Conservation (phyloP, 352 stramenopile species). For the Blastocystis hominis region DNA sequence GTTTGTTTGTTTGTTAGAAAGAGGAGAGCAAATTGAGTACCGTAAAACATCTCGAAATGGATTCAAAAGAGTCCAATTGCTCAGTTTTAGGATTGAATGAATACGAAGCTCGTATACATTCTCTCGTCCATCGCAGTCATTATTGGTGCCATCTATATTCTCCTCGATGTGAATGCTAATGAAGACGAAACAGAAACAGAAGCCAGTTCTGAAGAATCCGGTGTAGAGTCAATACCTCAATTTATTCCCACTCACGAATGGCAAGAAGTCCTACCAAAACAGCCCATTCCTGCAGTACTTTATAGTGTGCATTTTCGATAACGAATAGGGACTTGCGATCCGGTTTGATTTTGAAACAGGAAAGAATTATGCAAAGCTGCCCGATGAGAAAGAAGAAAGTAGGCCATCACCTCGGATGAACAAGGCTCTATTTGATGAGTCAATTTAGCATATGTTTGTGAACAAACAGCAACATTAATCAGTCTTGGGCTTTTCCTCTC, state of each 20-base stretch:
- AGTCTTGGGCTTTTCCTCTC: neutral
- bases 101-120: neutral
- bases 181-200: neutral
- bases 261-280: constrained; percentile 10
- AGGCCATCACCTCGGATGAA: neutral
- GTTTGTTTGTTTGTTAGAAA: neutral
- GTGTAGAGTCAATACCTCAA: neutral
- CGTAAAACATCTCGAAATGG: neutral
- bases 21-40: no score
- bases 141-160: neutral
- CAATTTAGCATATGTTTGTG: neutral
- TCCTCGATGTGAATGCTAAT: neutral
- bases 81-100: neutral
- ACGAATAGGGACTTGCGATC: constrained; percentile 13
- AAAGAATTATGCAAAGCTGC: constrained; percentile 46
- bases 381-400: neutral
- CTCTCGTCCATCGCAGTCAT: neutral
- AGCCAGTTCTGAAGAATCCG: neutral
- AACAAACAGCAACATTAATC: constrained; percentile 1
- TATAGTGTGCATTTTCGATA: neutral
- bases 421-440: neutral
- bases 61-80: no score
- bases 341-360: constrained; percentile 46
- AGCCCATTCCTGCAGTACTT: constrained; percentile 18
- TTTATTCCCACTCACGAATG: constrained; percentile 45